Conservation (phyloP, 345 rosid species). For the Melaleuca quinquenervia region DNA sequence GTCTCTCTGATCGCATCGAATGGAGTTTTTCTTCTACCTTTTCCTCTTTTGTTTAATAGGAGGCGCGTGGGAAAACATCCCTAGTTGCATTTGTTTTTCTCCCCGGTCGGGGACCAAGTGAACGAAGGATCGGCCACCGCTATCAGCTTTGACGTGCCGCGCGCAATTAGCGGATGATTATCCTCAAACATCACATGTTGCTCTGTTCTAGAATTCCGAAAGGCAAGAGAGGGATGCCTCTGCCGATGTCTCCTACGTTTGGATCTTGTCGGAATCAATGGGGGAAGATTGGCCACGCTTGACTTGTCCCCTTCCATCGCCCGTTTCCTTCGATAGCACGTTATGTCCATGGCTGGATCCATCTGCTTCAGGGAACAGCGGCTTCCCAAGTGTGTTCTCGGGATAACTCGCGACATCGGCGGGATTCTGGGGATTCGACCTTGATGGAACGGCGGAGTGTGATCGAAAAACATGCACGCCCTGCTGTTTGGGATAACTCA, state of each 20-base stretch:
- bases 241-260: neutral
- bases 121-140: neutral
- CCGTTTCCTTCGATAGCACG: neutral
- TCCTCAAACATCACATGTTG: neutral
- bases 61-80: neutral
- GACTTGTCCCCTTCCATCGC: neutral
- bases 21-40: neutral
- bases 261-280: neutral
- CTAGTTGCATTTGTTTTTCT: neutral
- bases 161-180: neutral
- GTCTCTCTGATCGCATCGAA: neutral
- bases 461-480: fast-evolving
- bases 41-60: neutral
- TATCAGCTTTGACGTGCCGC: neutral
- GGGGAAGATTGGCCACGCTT: neutral
- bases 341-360: neutral
- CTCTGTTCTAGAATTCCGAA: neutral
- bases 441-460: neutral
- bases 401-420: neutral
- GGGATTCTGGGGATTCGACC: neutral
- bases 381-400: neutral
- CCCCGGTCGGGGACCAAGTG: neutral
- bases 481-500: neutral
- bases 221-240: neutral
- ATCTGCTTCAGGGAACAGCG: neutral